Base-by-base conservation (phyloP, 2,329 filamentous ascomycete genomes). In the Pseudogymnoascus pannorum region DNA sequence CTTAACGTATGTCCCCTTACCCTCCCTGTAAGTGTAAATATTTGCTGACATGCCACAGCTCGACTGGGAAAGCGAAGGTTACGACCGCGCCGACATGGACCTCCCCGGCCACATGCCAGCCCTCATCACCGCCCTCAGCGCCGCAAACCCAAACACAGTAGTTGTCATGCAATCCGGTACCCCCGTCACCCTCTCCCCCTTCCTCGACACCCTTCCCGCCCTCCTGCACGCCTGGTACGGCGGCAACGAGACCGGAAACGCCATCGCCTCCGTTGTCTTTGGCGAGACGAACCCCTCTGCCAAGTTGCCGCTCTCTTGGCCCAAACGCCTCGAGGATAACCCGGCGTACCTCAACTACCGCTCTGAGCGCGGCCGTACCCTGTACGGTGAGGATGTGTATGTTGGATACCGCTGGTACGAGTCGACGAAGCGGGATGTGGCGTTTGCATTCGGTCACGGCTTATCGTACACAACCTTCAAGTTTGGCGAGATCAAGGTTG, bases 381-480 rank as follows among this genome's bases (percentile, higher is more conserved):
- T 91, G 1, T 94, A 93, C 70, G 88, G 88, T 54, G 90, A 94
- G 73, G 89, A 91, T 64, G 78, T 94, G 51, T 93, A 91, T 72
- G 79, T 93, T 36, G 90, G 90, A 3, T 94, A 94, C 75, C 81
- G 89, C 20, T 91, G 86, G 76, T 94, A 91, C 72, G 89, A 94
- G 70, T 86, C 83, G 68, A 79, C 81, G n/a, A 79, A 85, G 35
- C 79, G 84, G 4, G 77, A 79, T 0, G 83, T 87, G 0, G 80
- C 88, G 26, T 94, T 92, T 74, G 81, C 87, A 62, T 95, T 95
- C 71, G 90, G 90, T 11, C 86, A 91, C 69, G 91, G 91, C 1
- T 78, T 94, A 1, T 89, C 87, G 14, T 94, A 92, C 74, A 92
- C 89, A 0, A 84, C 77, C 0, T 93, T 93, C 71, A 67, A 72